Base-by-base conservation (phyloP, 1,284 basidiomycete species). In the Mycena sp. region DNA sequence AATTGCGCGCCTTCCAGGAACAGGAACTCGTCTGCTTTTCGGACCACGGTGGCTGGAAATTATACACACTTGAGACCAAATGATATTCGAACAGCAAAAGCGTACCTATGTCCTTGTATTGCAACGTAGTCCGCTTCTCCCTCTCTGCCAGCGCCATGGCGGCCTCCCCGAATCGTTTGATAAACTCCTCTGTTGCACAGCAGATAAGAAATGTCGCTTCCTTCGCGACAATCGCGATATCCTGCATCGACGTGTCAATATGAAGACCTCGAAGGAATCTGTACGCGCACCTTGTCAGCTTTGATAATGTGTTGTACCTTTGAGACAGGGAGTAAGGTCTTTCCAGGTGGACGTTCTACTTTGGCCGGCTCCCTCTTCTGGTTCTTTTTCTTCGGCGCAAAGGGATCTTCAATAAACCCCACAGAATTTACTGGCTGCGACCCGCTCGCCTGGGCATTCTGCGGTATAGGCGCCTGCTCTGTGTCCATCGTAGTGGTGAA, bases 241-340 rank as follows among this genome's bases (percentile, higher is more conserved):
- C 92, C 91, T 93, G 40, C 32, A 14, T n/a, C 25, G 40, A 44
- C 19, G 40, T 17, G 14, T 58, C 12, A 26, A 61, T 16, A 11
- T 30, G 2, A 37, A 25, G 54, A 19, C 50, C 29, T 21, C 14
- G 16, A 48, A 46, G 52, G 17, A 16, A 37, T 46, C 26, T 35
- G 6, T 7, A 7, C 43, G 61, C 76, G 53, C 61, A 86, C 91
- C 81, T 88, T 90, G 74, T 94, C 92, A 16, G 88, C 92, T 71
- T 91, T 94, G 67, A 93, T 82, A 37, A 94, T 91, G 75, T 83
- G 89, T 71, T 92, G 91, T 30, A 94, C 91, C 68, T 89, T 84
- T 6, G 89, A 81, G 63, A 91, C 81, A 1, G 92, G 92, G 26
- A 93, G 74, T 25, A 89, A 58, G 0, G 90, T 87, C 71, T 87